Evolutionary conservation across 352 stramenopile genomes (phyloP).

Genomic region (Halophytophthora polymorphica): DNA sequence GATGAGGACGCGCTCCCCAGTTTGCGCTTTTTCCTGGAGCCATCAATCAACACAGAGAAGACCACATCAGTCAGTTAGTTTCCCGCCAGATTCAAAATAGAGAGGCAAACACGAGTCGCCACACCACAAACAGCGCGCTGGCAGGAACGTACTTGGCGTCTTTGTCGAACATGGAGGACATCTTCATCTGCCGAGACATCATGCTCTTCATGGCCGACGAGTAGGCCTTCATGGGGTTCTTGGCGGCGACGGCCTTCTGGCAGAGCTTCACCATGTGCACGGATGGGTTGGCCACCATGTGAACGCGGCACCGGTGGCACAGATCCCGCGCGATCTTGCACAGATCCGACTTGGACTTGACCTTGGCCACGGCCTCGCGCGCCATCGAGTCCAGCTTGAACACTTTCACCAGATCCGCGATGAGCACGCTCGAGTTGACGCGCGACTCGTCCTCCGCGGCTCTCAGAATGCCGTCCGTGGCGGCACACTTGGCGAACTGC

Average conservation of each 20-base stretch:
- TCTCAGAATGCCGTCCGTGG: slow-evolving; percentile 55
- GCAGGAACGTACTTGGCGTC: slow-evolving; percentile 61
- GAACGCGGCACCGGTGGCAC: slow-evolving; percentile 70
- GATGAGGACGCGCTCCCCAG: slow-evolving; percentile 51
- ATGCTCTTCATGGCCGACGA: slow-evolving; percentile 85
- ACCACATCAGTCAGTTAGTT: slow-evolving; percentile 15
- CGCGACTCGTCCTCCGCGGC: slow-evolving; percentile 58
- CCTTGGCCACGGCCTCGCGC: slow-evolving; percentile 59
- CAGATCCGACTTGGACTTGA: slow-evolving; percentile 53
- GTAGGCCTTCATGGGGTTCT: slow-evolving; percentile 79
- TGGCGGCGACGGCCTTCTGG: slow-evolving; percentile 64
- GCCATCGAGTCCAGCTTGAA: slow-evolving; percentile 85
- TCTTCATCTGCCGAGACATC: slow-evolving; percentile 82
- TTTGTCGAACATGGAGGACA: slow-evolving; percentile 65
- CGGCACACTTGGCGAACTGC: slow-evolving; percentile 60
- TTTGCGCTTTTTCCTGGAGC: slow-evolving; percentile 70
- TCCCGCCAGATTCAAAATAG: background rate
- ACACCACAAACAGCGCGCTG: background rate
- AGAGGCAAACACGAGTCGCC: background rate
- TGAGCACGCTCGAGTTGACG: slow-evolving; percentile 47
- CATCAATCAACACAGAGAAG: slow-evolving; percentile 7
- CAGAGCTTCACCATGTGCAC: slow-evolving; percentile 82
- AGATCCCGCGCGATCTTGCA: slow-evolving; percentile 76
- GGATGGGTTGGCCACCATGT: slow-evolving; percentile 82
- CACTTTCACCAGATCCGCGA: slow-evolving; percentile 60